Conservation (phyloP, 2,329 filamentous ascomycete species). For the Aureobasidium mangrovei region DNA sequence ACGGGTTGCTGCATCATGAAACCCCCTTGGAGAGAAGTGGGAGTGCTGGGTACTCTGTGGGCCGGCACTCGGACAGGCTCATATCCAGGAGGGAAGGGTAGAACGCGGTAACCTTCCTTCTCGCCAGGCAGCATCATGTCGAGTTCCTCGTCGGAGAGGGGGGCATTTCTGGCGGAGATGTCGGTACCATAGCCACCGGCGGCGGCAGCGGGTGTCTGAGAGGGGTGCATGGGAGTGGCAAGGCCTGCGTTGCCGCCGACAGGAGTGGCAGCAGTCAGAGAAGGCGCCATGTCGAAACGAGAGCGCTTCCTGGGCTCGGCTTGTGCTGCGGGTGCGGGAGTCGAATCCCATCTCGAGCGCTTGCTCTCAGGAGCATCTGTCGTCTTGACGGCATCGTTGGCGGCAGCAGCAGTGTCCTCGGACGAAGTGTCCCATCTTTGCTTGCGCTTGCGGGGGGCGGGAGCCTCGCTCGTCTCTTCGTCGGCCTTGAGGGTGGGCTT, state of each 20-base stretch:
- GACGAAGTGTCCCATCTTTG: constrained; percentile 73
- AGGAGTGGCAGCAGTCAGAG: constrained; percentile 57
- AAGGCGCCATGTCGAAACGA: constrained; percentile 85
- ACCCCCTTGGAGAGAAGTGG: constrained; percentile 55
- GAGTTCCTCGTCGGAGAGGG: constrained; percentile 87
- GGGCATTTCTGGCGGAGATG: constrained; percentile 66
- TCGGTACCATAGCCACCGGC: constrained; percentile 66
- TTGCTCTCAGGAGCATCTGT: constrained; percentile 36
- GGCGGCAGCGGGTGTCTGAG: constrained; percentile 38
- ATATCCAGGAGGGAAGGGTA: constrained; percentile 86
- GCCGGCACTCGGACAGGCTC: constrained; percentile 70
- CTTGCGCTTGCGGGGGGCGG: constrained; percentile 62
- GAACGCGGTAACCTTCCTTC: constrained; percentile 82
- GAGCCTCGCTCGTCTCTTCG: constrained; percentile 56
- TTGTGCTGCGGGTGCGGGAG: constrained; percentile 51
- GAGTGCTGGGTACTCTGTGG: constrained; percentile 65
- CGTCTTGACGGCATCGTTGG: constrained; percentile 33
- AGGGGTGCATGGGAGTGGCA: constrained; percentile 68
- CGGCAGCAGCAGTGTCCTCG: constrained; percentile 23
- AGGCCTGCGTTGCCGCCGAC: constrained; percentile 57
- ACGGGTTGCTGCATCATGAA: constrained; percentile 98
- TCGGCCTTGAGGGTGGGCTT: constrained; percentile 64
- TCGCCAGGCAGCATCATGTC: constrained; percentile 69
- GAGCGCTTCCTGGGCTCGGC: constrained; percentile 62
- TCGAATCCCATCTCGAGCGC: constrained; percentile 81